Base-by-base conservation (phyloP, 352 stramenopile genomes). In the Globisporangium paddicum region DNA sequence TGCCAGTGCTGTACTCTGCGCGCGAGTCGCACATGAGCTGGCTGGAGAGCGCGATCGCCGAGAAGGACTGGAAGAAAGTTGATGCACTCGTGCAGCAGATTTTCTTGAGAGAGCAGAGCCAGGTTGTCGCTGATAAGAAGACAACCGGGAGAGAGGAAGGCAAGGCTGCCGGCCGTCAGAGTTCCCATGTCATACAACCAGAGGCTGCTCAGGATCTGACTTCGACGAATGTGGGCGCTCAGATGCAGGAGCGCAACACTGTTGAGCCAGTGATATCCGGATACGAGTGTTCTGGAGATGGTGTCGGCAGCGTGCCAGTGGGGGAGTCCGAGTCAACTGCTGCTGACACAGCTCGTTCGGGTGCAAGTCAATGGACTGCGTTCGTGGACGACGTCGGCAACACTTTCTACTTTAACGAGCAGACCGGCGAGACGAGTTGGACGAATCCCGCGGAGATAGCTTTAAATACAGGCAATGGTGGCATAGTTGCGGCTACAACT, bases 61-160 rank as follows among this genome's bases (percentile, higher is more conserved):
- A 70, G 28, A 79, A 72, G 30, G 67, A 89, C 52, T 93, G 83
- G 83, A 62, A 58, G 30, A 90, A 87, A 55, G 78, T 77, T 28
- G 79, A 91, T 35, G 81, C 69, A 25, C 65, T 91, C 25, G 72
- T 87, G 38, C 79, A 90, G 46, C 79, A 91, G 51, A 93, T 93
- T 40, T 58, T 72, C 18, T 73, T 89, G 18, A 75, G 80, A 18
- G 75, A 92, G 48, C 69, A 86, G 55, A 84, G 77, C 44, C 68
- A 87, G 46, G 34, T 37, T 11, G 70, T 72, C 37, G 63, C 46
- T 1, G 56, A 71, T 16, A 61, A 46, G 11, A 71, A 69, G 26
- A 41, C 35, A 13, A 41, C 3, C 35, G 5, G 13, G 11, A 42
- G 56, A 19, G 23, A 57, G 2, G 14, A 34, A 6, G 19, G 18